Conservation (phyloP, 495 filamentous ascomycete genomes). For the Ramalina intermedia region DNA sequence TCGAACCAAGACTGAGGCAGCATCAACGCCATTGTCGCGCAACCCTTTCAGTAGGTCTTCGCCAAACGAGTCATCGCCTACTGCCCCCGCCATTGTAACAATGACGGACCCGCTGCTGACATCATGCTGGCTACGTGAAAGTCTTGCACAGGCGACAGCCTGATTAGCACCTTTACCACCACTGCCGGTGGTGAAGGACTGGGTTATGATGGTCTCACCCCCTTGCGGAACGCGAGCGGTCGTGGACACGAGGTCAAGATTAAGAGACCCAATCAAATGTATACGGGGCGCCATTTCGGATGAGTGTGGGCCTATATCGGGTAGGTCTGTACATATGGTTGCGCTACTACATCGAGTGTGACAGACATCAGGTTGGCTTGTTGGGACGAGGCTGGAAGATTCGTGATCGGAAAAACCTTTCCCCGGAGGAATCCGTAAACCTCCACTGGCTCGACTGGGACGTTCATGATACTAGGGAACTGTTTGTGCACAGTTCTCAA, state of each 20-base stretch:
- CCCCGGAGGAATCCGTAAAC: too few species aligned
- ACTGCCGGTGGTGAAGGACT: conserved; percentile 58
- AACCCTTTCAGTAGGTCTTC: conserved; percentile 31
- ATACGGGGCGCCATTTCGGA: conserved; percentile 31
- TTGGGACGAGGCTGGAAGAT: too few species aligned
- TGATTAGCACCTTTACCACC: conserved; percentile 97
- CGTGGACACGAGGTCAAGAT: conserved; percentile 78
- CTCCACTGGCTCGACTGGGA: too few species aligned
- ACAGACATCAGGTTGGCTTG: too few species aligned
- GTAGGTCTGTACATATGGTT: too few species aligned
- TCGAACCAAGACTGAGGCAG: conserved; percentile 33
- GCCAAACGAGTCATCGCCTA: conserved; percentile 59
- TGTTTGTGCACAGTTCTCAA: too few species aligned
- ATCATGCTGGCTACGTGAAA: conserved; percentile 40
- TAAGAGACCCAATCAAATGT: conserved; percentile 80
- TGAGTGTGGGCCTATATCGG: too few species aligned
- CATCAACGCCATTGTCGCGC: conserved; percentile 46
- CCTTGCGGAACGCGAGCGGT: conserved; percentile 68
- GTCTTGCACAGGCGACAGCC: conserved; percentile 61
- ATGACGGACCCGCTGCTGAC: conserved; percentile 24
- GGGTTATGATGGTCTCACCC: conserved; percentile 80
- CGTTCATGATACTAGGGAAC: too few species aligned
- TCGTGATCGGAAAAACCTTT: too few species aligned
- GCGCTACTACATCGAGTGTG: too few species aligned
- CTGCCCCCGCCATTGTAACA: conserved; percentile 71